Base-by-base conservation (phyloP, 2,329 filamentous ascomycete genomes). In the Fusarium denticulatum region DNA sequence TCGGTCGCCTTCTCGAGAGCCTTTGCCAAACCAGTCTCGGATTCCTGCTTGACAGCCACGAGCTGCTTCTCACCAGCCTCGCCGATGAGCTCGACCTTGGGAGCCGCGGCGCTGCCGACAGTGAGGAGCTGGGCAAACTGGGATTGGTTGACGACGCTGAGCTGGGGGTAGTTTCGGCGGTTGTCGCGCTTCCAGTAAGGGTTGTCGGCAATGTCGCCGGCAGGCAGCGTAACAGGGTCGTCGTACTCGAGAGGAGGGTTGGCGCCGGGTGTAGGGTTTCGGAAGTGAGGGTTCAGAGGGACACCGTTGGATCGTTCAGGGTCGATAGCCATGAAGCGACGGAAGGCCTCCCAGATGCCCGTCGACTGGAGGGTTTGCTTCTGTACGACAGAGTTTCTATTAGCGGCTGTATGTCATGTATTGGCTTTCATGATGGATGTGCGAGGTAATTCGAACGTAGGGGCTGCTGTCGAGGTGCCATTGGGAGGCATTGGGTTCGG, bases 341-440 rank as follows among this genome's bases (percentile, higher is more conserved):
- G 95, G 82, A 99, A 86, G 64, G 86, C 86, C 81, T 96, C 95
- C 93, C 94, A 98, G 83, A 98, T 86, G 45, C 96, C 96, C 43
- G 88, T 90, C 58, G 96, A 96, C 82, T 97, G 94, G 73, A 98
- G 87, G 40, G 95, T 97, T 86, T 99, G 96, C 93, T 98, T 98
- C 96, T 99, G 79, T 47, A 40, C 26, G 37, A 47, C 36, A 59
- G 64, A 46, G 39, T 60, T 74, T 79, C 77, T 77, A 66, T 70
- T 69, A 72, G 71, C 70, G 26, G 26, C 28, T 53, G 47, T n/a
- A 30, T 46, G 34, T 50, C 42, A 53, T 57, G 63, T 61, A 28
- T 28, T 24, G 30, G 63, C n/a, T 55, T 24, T 57, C 56, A 67
- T 67, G 50, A 57, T 60, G 56, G 53, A 57, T 58, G 56, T 60